Evolutionary conservation across 2,329 filamentous ascomycete genomes (phyloP), one percentile per base, ranked within the genome.

Genomic region (Phyllosticta citriasiana): DNA sequence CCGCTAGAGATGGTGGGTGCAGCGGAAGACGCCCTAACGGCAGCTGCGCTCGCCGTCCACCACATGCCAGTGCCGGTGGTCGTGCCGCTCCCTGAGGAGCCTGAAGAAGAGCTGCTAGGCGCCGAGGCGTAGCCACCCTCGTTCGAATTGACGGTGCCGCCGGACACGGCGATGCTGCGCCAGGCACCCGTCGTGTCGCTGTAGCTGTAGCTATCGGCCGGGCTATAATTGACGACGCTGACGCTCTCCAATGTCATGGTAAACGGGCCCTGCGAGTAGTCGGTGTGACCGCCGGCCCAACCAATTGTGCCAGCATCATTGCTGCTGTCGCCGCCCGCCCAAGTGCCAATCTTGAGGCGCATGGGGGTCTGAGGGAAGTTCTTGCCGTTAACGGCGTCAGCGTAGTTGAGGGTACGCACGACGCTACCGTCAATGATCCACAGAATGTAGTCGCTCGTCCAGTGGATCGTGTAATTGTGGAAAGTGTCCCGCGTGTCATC

Each of bases 301-400:
- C 80, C 69, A 62, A 86, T 79, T 19, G 83, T 86, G 58, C 84
- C 84, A 7, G 76, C 71, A 51, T 55, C 57, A 16, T 74, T 68
- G 60, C 71, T 72, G 8, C 71, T 66, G 51, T 73, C 71, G 63
- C 78, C 79, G 60, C 72, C 74, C 25, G 70, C 71, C 72, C 72
- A 74, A 63, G 65, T 71, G 61, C 72, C 72, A 26, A 74, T 52
- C 7, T 52, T 55, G n/a, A 65, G 26, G 22, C 82, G 80, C 85
- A 88, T 87, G 1, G 88, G 88, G 0, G 87, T 89, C 71, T 91
- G 88, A 0, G 88, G 88, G 69, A 83, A 90, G 66, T 80, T 82
- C 56, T 80, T 71, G 10, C 84, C 84, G 66, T 80, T 81, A 56
- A 80, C 76, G 59, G 78, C 74, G 57, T 88, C 84, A 22, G 75